These are phyloP conservation scores for Trichoderma harzianum DNA, from an alignment of 2,329 filamentous ascomycete genomes.

Conservation along the genomic window DNA sequence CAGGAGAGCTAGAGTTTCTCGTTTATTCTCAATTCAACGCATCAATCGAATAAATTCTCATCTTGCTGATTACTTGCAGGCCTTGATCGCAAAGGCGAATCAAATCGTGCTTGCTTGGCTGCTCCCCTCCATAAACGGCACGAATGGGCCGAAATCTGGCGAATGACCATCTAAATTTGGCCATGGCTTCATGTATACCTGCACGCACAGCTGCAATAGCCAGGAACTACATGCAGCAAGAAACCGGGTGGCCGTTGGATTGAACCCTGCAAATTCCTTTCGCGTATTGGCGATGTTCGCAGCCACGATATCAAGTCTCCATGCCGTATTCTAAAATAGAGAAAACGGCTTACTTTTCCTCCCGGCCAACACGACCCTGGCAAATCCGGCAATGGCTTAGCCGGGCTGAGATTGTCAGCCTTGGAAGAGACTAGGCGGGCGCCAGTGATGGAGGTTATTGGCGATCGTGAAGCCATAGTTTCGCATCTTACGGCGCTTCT, in stretches of 20 bases:
- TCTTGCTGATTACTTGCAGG: background rate
- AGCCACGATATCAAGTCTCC: background rate
- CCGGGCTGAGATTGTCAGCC: background rate
- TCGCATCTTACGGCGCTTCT: background rate
- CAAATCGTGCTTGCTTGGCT: background rate
- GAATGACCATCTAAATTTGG: background rate
- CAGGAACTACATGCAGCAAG: background rate
- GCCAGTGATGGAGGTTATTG: background rate
- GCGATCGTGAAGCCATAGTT: constrained; percentile 3
- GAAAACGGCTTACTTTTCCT: background rate
- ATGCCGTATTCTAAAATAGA: background rate
- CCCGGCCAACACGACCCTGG: background rate
- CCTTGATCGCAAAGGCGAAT: background rate
- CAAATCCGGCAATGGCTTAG: background rate
- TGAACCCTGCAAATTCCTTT: background rate
- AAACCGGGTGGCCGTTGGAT: background rate
- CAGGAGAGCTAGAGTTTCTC: background rate
- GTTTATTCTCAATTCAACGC: background rate
- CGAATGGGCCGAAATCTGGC: background rate
- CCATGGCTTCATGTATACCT: background rate
- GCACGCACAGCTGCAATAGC: background rate
- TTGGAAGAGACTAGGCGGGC: background rate
- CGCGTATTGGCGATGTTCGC: background rate
- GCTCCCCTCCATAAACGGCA: background rate
- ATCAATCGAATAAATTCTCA: background rate